A percentile compares a stretch with the other conserved stretches of the same genome.
Conservation (phyloP, 2,329 filamentous ascomycete genomes). For the Aspergillus puulaauensis region DNA sequence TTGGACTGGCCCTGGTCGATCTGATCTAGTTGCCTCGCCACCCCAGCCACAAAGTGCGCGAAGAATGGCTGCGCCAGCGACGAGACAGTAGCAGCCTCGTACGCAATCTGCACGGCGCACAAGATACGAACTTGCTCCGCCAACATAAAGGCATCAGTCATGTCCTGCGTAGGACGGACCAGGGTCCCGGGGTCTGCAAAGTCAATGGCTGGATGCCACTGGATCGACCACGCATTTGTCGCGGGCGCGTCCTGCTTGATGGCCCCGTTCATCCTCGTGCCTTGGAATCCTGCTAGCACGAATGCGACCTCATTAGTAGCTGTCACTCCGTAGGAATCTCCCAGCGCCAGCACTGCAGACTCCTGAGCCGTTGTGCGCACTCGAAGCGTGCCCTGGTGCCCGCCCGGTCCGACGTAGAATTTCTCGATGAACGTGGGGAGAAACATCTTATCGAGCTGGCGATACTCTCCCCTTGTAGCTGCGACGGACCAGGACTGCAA, state of each 20-base stretch:
- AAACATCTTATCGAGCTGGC: not conserved
- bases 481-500: not conserved
- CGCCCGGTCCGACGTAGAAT: not conserved
- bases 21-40: not conserved
- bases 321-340: not conserved
- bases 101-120: not conserved
- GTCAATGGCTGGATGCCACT: not conserved
- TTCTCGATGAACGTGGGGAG: conserved; percentile 2
- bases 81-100: not conserved
- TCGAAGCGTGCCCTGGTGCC: not conserved
- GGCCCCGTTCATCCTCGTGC: not conserved
- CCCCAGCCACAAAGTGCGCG: not conserved
- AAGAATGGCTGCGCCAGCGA: not conserved
- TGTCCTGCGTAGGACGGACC: not conserved
- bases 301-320: not conserved
- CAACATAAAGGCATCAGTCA: not conserved
- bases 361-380: not conserved
- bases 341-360: not conserved
- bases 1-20: not conserved
- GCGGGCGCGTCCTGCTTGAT: not conserved
- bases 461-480: not conserved
- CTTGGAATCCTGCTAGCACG: not conserved
- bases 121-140: not conserved
- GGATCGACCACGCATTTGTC: not conserved
- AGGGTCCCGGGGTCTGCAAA: not conserved